Conservation (phyloP, 306 rosid genomes). For the Urtica urens region DNA sequence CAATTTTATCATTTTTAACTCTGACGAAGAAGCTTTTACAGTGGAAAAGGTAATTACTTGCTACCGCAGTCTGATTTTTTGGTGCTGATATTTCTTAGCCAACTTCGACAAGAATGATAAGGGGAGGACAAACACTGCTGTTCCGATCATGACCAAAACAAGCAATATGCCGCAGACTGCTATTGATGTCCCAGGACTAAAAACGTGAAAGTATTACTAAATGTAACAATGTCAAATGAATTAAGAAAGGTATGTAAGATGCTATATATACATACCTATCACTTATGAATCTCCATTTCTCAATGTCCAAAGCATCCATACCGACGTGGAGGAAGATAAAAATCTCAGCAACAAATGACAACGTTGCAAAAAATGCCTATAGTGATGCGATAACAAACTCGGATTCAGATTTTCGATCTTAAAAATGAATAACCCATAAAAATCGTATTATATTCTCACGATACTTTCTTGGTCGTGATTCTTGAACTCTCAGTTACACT, state of each 20-base stretch:
- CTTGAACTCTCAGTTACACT: conserved; percentile 92
- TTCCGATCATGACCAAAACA: conserved; percentile 60
- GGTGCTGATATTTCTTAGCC: conserved; percentile 32
- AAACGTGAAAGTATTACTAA: conserved; percentile 19
- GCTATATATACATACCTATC: conserved; percentile 51
- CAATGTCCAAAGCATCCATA: conserved; percentile 99
- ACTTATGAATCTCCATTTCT: conserved; percentile 87
- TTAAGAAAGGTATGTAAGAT: too few species aligned
- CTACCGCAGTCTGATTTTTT: conserved; percentile 49
- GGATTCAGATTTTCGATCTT: conserved; percentile 1
- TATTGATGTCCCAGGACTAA: conserved; percentile 83
- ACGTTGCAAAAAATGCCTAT: conserved; percentile 87
- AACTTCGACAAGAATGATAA: conserved; percentile 75
- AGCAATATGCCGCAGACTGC: conserved; percentile 67
- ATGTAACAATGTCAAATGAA: too few species aligned
- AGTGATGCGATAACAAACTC: conserved; percentile 9
- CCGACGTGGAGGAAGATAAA: conserved; percentile 97
- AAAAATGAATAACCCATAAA: conserved; percentile 10
- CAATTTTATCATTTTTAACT: conserved; percentile 10
- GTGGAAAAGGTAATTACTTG: conserved; percentile 34
- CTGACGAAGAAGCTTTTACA: conserved; percentile 6
- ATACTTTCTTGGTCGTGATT: conserved; percentile 74
- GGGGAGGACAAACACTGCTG: conserved; percentile 92
- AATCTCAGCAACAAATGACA: conserved; percentile 80
- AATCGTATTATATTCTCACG: conserved; percentile 3